A percentile compares a stretch with the other conserved stretches of the same genome.
Evolutionary conservation across 768 basidiomycete species (phyloP).

Genomic region (Mrakia blollopis): DNA sequence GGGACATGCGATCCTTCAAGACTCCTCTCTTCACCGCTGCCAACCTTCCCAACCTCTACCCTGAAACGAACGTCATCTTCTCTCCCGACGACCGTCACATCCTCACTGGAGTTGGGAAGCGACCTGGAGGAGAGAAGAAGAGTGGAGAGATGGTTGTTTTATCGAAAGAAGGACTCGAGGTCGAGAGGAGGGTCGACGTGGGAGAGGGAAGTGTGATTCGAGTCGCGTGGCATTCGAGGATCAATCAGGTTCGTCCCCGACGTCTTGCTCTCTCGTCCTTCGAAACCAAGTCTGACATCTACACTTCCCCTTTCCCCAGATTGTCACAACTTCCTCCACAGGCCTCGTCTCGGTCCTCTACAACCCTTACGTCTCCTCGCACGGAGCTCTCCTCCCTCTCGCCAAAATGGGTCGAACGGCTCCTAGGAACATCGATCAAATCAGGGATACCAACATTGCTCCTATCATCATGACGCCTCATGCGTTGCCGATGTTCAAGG

Average conservation of each 20-base stretch:
- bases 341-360: conserved; percentile 87
- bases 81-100: conserved; percentile 89
- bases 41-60: conserved; percentile 71
- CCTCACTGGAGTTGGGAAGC: conserved; percentile 61
- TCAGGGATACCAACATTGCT: conserved; percentile 56
- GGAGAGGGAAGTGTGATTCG: conserved; percentile 61
- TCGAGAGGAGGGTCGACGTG: conserved; percentile 43
- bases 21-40: conserved; percentile 70
- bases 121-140: conserved; percentile 56
- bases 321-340: conserved; percentile 78
- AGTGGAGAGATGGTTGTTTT: conserved; percentile 67
- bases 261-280: not conserved
- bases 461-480: conserved; percentile 91
- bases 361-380: conserved; percentile 80
- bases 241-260: conserved; percentile 77
- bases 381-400: conserved; percentile 84
- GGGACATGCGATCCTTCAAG: conserved; percentile 89
- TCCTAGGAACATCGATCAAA: conserved; percentile 70
- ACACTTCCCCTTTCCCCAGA: conserved; percentile 49
- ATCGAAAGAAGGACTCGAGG: conserved; percentile 62
- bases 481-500: conserved; percentile 85
- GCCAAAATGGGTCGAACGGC: conserved; percentile 80
- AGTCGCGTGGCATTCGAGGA: conserved; percentile 91
- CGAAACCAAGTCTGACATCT: not conserved
- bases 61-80: conserved; percentile 87